Conservation (phyloP, 2,329 filamentous ascomycete genomes). For the Colletotrichum tofieldiae region DNA sequence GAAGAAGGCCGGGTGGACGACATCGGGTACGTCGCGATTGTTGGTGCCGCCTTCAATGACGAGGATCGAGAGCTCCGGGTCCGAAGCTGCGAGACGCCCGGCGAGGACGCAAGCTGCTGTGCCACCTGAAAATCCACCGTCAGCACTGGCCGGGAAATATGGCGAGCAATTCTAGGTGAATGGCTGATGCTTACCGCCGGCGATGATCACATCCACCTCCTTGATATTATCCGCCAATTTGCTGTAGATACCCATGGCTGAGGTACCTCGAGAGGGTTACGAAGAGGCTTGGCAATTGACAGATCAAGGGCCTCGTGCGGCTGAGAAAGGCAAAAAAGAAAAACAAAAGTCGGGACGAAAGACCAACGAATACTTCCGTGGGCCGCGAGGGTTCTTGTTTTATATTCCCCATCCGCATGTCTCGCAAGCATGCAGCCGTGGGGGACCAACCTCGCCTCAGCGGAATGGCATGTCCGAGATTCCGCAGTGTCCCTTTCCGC, state of each 20-base stretch:
- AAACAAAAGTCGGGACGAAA: background rate
- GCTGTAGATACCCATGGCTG: conserved; percentile 46
- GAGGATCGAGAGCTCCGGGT: conserved; percentile 64
- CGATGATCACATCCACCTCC: conserved; percentile 68
- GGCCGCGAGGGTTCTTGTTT: background rate
- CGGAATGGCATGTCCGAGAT: background rate
- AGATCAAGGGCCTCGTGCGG: background rate
- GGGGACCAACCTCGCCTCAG: background rate
- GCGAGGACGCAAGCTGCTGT: conserved; percentile 65
- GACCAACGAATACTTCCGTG: background rate
- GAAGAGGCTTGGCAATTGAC: background rate
- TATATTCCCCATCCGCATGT: conserved; percentile 10
- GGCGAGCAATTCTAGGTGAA: no score
- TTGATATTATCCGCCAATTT: conserved; percentile 52
- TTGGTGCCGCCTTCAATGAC: conserved; percentile 70
- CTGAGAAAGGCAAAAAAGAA: background rate
- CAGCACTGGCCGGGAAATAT: background rate
- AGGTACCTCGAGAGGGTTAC: background rate
- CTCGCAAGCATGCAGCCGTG: background rate
- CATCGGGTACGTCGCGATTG: conserved; percentile 64
- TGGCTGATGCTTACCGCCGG: conserved; percentile 56
- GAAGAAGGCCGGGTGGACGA: conserved; percentile 68
- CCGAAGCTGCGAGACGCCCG: conserved; percentile 64
- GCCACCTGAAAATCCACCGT: conserved; percentile 54
- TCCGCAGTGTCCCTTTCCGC: background rate